Evolutionary conservation across 1,284 basidiomycete species (phyloP), one percentile per base, ranked within the genome.

Genomic region (Cutaneotrichosporon cutaneum): DNA sequence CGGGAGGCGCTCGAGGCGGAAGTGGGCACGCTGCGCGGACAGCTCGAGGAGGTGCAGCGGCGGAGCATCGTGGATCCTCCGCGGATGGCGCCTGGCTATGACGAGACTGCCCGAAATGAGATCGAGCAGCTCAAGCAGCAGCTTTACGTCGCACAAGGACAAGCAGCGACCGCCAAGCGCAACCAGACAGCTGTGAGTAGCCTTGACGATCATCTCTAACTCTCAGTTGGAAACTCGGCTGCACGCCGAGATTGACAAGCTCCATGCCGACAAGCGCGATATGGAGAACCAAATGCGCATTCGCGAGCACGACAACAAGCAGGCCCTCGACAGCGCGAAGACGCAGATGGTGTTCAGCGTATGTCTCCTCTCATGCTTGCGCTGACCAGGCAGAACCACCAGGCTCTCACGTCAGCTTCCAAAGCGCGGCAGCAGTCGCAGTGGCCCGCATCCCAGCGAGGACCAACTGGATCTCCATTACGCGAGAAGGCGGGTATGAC

Each of bases 311-410:
- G 73, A 76, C 32, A 60, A 61, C 3, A 66, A 62, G 42, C 62
- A 70, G 27, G 61, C 89, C 42, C 42, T 78, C 11, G 75, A 78
- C 52, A 75, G 69, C 59, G 64, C 76, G 27, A 71, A 71, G 53
- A 73, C 70, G 53, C 75, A 78, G 60, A 75, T 74, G 1, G 72
- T 77, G 14, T 77, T 78, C 45, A 69, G 70, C 22, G 76, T 77
- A 24, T 8, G 52, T 24, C 7, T 13, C n/a, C 24, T 33, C 4
- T 21, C 18, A 8, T 6, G 8, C 14, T 4, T 2, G 13, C 18
- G 18, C 57, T 66, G 55, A 67, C 26, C 7, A 44, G 5, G 22
- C 60, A 67, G 65, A 59, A 62, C 32, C 66, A 67, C 60, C 58
- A 60, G 10, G 63, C 63, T 1, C 51, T 62, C 11, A 59, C 66